Base-by-base conservation (phyloP, 2,329 filamentous ascomycete species). In the Ophiostoma piceae region DNA sequence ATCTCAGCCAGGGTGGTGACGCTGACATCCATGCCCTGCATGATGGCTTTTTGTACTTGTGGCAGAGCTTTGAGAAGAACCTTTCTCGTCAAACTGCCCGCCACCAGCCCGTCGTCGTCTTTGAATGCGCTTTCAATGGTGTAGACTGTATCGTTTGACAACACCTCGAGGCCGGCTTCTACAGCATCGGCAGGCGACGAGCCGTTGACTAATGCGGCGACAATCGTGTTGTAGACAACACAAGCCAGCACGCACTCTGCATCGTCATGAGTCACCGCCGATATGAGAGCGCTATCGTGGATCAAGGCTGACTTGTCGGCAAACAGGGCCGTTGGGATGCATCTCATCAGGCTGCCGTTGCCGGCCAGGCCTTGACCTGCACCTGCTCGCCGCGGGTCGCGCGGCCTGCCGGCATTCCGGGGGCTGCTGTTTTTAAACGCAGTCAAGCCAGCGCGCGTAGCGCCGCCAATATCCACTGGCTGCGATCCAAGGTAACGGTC, bases 271-370 rank as follows among this genome's bases (percentile, higher is more conserved):
- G 80, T 82, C 41, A 82, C 74, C 19, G 75, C 76, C 66, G 79
- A 81, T 69, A 82, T 79, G 4, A 76, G 75, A 8, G 77, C 68
- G 64, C 78, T 79, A 67, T 82, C 79, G 0, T 65, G 60, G 3
- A 79, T 66, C 5, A 79, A 26, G n/a, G 39, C 12, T 12, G 78
- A 76, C 0, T 16, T 26, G 39, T 77, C 76, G 7, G 67, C 71
- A 67, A 84, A 82, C 16, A 83, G 73, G 0, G 75, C 82, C 0
- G 81, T 83, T 0, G 82, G 79, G 1, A 84, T 76, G 71, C 82
- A 84, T 3, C 82, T 77, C 82, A 84, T 84, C 71, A 84, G 73
- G 47, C 79, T 81, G 4, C 82, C 82, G 68, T 84, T 83, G 16
- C 82, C 82, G 0, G 80, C 79, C 7, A 73, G 73, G 2, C 78